Percentiles rank a stretch among this genome's conserved stretches.
Conservation (phyloP, 768 basidiomycete species). For the Roridomyces roridus region DNA sequence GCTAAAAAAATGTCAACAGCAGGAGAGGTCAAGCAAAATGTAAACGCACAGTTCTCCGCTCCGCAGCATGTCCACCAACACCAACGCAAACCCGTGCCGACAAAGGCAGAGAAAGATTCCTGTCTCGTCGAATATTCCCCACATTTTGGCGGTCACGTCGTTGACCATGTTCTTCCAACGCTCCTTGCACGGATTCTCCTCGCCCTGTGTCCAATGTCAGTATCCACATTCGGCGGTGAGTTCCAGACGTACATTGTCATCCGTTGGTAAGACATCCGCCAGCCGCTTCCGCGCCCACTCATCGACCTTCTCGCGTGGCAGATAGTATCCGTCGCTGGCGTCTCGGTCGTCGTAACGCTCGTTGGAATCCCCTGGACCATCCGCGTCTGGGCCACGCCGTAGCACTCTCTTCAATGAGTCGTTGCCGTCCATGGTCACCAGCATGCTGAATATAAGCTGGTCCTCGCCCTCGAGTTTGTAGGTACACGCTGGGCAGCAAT, state of each 20-base stretch:
- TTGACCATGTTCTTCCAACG: slow-evolving; percentile 29
- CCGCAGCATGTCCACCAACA: slow-evolving; percentile 38
- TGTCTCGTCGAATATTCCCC: slow-evolving; percentile 41
- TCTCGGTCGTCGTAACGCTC: slow-evolving; percentile 14
- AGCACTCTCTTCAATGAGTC: slow-evolving; percentile 27
- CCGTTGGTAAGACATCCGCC: neutral
- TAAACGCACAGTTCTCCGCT: slow-evolving; percentile 46
- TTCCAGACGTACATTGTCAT: neutral
- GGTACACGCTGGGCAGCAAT: slow-evolving; percentile 43
- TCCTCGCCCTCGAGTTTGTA: slow-evolving; percentile 41
- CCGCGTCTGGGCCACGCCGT: neutral
- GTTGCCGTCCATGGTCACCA: slow-evolving; percentile 40
- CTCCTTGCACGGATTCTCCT: neutral
- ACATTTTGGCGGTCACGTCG: slow-evolving; percentile 28
- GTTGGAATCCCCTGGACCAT: slow-evolving; percentile 5
- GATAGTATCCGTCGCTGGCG: slow-evolving; percentile 7
- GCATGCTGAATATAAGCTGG: slow-evolving; percentile 24
- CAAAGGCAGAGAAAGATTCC: slow-evolving; percentile 44
- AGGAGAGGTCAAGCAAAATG: neutral
- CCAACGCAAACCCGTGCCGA: slow-evolving; percentile 37
- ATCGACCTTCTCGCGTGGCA: slow-evolving; percentile 21
- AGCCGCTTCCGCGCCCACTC: slow-evolving; percentile 12
- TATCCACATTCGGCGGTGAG: too few species aligned
- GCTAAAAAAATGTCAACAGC: neutral
- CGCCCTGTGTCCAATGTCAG: neutral